Base-by-base conservation (phyloP, 352 stramenopile species). In the Globisporangium sylvaticum region DNA sequence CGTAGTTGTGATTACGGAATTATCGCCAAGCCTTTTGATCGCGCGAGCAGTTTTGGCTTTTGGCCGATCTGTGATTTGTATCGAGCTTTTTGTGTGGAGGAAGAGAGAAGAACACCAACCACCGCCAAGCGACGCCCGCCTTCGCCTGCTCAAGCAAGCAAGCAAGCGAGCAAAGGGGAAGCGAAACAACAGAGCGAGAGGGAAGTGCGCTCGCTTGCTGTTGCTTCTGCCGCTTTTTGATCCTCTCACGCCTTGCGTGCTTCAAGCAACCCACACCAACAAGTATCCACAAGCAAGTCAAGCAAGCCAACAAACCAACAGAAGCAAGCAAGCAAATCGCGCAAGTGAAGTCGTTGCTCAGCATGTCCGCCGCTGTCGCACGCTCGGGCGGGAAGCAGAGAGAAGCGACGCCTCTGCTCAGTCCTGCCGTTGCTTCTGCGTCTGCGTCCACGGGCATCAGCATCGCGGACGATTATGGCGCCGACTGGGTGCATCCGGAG, bases 401-500 rank as follows among this genome's bases (percentile, higher is more conserved):
- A 9, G 53, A 58, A 32, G 53, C 53, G 25, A 42, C 22, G 53
- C 53, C 53, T 4, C 53, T 58, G 53, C 53, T 58, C 15, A 32
- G 53, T 24, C 42, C 42, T 10, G 25, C 14, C 0, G 29, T 2
- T 25, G 42, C 54, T 18, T 22, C 55, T 8, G n/a, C 20, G 7
- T 48, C 29, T 31, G 20, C 31, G 18, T 22, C 22, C 46, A 25
- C 46, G 3, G n/a, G 3, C 46, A 27, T 5, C 46, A 27, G 14
- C n/a, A 8, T 24, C 20, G 3, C 14, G 18, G 2, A 3, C 5
- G 32, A 18, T 14, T 27, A n/a, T 29, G 22, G 7, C 8, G 52
- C 27, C 50, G 24, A 42, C 1, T 60, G 50, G 48, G 61, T 61
- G 10, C 62, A 67, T 15, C 53, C 62, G 6, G 62, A 39, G 29